Evolutionary conservation across 805 yeast species (phyloP), one percentile per base, ranked within the genome.

Genomic region (Metschnikowia peoriensis): DNA sequence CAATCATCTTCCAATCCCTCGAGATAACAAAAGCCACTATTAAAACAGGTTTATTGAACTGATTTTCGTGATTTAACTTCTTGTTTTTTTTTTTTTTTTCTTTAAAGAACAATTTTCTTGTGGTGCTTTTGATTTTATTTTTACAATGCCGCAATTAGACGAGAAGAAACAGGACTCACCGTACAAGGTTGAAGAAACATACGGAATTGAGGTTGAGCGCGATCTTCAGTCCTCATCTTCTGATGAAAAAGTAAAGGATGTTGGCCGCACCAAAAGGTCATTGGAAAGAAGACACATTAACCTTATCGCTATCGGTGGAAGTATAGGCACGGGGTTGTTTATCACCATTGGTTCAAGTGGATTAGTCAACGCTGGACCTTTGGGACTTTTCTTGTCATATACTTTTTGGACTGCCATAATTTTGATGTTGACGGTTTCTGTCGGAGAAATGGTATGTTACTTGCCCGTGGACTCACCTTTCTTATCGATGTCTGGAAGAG

Each of bases 281-380:
- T 49, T 60, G 39, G 62, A 58, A 44, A 51, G 56, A 17, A 64
- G 77, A 52, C 76, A 72, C 55, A 66, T 72, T 47, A 70, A 71
- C 50, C 67, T 72, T 50, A 71, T 72, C 38, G 72, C 73, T 15
- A 72, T 72, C 40, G 76, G 75, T 35, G 77, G 77, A 11, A 62
- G 73, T 43, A 72, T 72, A 41, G 77, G 77, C 38, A 70, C 73
- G 0, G 72, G 71, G 28, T 56, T 71, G 15, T 71, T 71, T 46
- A 71, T 71, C 52, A 68, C 73, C 39, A 70, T 71, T 22, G 73
- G 72, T 11, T 57, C 67, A 9, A 51, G 47, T 42, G 75, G 72
- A 14, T 57, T 71, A 49, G 63, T 58, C 10, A 51, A 55, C 12
- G 74, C 69, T n/a, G 76, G 76, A 2, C 73, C 75, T 12, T 66